Evolutionary conservation across 1,284 basidiomycete species (phyloP), one percentile per base, ranked within the genome.

Genomic region (Jaminaea rosea): DNA sequence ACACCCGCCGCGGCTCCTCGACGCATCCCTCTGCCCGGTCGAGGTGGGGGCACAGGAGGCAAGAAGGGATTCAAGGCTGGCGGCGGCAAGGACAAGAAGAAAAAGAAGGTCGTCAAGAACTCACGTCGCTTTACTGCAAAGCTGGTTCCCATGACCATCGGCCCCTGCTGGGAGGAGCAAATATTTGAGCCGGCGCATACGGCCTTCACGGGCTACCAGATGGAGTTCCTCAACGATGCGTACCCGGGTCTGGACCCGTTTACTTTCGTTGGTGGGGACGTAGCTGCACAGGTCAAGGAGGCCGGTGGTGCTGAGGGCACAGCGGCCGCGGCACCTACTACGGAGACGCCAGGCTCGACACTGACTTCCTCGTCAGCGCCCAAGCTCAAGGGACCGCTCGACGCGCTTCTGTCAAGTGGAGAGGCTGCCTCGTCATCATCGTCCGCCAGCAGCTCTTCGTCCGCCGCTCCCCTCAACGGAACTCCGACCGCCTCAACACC

Each of bases 81-180:
- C 11, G 53, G 56, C 37, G 28, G 55, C 28, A 55, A 60, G 26
- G 59, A 60, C 2, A 68, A 72, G 53, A 58, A 63, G 39, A 67
- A 67, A 52, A 69, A 68, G 50, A 65, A 68, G 44, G 57, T 67
- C 51, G 72, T 72, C 52, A 44, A 65, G 13, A 27, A 69, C n/a
- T 66, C 68, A 1, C 52, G 67, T 9, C 51, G 68, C 8, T 72
- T 72, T 51, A 65, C 69, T 24, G 27, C 63, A 7, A 72, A 70
- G 39, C 59, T 73, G 11, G 64, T 72, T 15, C 67, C 69, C 1
- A 67, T 72, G 37, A 55, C 57, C 8, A 62, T 65, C 0, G 71
- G 71, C 0, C 71, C 71, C 9, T 67, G 72, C 46, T 73, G 67
- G 67, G 67, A 72, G 44, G 11, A 26, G 2, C 55, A 48, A 19